Evolutionary conservation across 163 green algal genomes (phyloP).

Genomic region (Chlorella variabilis): DNA sequence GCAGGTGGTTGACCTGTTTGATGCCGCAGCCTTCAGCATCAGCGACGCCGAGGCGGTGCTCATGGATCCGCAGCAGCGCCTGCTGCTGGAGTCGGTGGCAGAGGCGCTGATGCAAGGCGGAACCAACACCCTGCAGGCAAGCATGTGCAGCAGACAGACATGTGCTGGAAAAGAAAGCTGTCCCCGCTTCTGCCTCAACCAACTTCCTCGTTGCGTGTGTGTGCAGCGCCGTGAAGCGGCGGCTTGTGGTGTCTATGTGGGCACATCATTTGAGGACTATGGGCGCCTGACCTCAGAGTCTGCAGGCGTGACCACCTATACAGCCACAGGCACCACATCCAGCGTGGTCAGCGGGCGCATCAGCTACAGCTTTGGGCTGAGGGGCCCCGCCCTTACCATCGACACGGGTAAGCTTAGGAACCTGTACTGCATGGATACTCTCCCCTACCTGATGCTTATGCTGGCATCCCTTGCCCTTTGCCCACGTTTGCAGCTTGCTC

Average conservation of each 20-base stretch:
- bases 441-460: background rate
- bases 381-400: constrained; percentile 65
- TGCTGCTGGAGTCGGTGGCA: constrained; percentile 47
- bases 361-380: constrained; percentile 66
- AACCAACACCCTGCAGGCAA: background rate
- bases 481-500: constrained; percentile 73
- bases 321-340: constrained; percentile 60
- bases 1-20: constrained; percentile 70
- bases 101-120: constrained; percentile 33
- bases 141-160: background rate
- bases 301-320: constrained; percentile 55
- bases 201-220: too few relatives aligned
- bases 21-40: constrained; percentile 73
- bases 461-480: background rate
- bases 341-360: constrained; percentile 64
- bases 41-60: constrained; percentile 65
- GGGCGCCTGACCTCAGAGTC: constrained; percentile 36
- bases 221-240: constrained; percentile 53
- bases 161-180: too few relatives aligned
- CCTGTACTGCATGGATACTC: background rate
- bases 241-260: constrained; percentile 55
- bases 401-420: constrained; percentile 69
- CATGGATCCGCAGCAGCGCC: constrained; percentile 92
- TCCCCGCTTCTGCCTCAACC: too few relatives aligned
- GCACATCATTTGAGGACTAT: constrained; percentile 63